phyloP scores from a whole-genome alignment of 2,329 filamentous ascomycete genomes.

The Xylaria sp. region DNA sequence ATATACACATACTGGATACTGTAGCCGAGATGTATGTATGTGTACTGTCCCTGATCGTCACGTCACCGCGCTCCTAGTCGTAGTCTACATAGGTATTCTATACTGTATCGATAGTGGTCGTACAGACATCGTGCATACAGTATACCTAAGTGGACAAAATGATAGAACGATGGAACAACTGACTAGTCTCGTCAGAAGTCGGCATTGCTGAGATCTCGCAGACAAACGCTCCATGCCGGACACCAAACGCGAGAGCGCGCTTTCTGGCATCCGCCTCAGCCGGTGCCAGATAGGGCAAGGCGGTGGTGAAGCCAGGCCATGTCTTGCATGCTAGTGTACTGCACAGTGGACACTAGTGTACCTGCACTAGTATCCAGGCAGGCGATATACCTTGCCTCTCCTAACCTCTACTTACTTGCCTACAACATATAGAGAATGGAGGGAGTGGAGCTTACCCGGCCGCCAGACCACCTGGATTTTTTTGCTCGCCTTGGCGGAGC shows the following conservation, averaged over 20 bases:
- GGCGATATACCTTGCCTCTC: not conserved
- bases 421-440: slow-evolving; percentile 9
- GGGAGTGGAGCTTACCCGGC: slow-evolving; percentile 28
- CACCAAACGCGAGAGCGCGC: slow-evolving; percentile 22
- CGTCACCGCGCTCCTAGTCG: not conserved
- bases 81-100: not conserved
- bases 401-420: not conserved
- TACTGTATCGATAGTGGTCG: not conserved
- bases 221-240: slow-evolving; percentile 21
- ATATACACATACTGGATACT: too few species aligned
- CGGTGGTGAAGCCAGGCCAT: slow-evolving; percentile 27
- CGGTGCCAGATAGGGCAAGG: slow-evolving; percentile 35
- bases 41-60: not conserved
- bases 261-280: slow-evolving; percentile 28
- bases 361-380: not conserved
- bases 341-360: not conserved
- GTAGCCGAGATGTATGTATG: too few species aligned
- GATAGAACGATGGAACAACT: not conserved
- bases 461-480: slow-evolving; percentile 24
- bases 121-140: not conserved
- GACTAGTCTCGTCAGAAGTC: slow-evolving; percentile 6
- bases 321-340: slow-evolving; percentile 33
- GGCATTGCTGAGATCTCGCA: slow-evolving; percentile 6
- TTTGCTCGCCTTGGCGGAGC: slow-evolving; percentile 28
- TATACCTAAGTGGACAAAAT: not conserved